Conservation (phyloP, 495 filamentous ascomycete species). For the Amphirosellinia nigrospora region DNA sequence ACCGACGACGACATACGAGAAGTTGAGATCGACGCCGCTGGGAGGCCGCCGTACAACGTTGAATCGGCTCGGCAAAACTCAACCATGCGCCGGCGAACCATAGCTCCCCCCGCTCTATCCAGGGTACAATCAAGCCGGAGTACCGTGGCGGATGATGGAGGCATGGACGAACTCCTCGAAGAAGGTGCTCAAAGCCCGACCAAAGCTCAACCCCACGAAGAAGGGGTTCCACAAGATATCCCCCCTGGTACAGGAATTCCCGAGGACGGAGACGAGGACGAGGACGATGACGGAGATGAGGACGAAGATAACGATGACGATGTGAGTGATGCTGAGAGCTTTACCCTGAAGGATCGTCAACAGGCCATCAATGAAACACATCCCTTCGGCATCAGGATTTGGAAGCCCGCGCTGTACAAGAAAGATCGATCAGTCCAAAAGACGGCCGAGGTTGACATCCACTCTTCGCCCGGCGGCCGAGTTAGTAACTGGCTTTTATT, state of each 20-base stretch:
- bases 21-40: conserved; percentile 66
- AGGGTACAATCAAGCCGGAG: conserved; percentile 59
- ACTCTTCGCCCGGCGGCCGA: conserved; percentile 88
- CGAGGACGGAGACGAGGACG: conserved; percentile 61
- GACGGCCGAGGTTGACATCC: conserved; percentile 95
- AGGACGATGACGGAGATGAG: background rate
- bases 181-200: conserved; percentile 35
- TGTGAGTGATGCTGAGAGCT: conserved; percentile 80
- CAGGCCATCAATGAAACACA: conserved; percentile 99
- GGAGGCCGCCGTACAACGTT: conserved; percentile 36
- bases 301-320: conserved; percentile 63
- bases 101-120: conserved; percentile 63
- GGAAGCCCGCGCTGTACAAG: conserved; percentile 99
- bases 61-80: conserved; percentile 52
- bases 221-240: conserved; percentile 30
- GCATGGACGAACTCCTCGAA: conserved; percentile 45
- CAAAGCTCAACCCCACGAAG: conserved; percentile 44
- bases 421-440: conserved; percentile 95
- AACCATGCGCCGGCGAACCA: conserved; percentile 72
- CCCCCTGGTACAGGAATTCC: conserved; percentile 39
- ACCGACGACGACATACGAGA: conserved; percentile 90
- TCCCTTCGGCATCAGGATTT: conserved; percentile 97
- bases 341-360: conserved; percentile 89
- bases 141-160: conserved; percentile 55
- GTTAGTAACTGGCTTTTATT: conserved; percentile 83